Evolutionary conservation across 495 filamentous ascomycete genomes (phyloP).

Genomic region (Penicillium arizonense): DNA sequence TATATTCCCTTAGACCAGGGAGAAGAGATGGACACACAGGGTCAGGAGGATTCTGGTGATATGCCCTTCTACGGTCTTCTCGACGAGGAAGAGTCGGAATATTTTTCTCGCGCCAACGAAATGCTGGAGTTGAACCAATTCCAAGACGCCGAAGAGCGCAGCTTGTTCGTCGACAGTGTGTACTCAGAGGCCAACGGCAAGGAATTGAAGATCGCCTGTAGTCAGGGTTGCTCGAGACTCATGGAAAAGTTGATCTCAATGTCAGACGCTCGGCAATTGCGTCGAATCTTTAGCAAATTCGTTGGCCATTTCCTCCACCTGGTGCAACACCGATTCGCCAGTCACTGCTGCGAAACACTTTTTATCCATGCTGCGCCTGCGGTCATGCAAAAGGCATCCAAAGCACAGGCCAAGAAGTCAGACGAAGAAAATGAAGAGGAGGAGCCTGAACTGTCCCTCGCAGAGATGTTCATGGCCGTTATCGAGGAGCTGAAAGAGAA

Average conservation of each 20-base stretch:
- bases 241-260: slow-evolving; percentile 88
- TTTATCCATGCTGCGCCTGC: slow-evolving; percentile 79
- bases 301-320: slow-evolving; percentile 84
- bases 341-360: slow-evolving; percentile 93
- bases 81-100: slow-evolving; percentile 86
- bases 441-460: slow-evolving; percentile 61
- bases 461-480: slow-evolving; percentile 77
- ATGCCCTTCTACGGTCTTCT: slow-evolving; percentile 86
- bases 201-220: slow-evolving; percentile 92
- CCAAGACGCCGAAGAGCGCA: slow-evolving; percentile 69
- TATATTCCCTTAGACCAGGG: slow-evolving; percentile 37
- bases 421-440: slow-evolving; percentile 33
- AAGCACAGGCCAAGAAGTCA: slow-evolving; percentile 38
- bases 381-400: slow-evolving; percentile 59
- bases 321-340: slow-evolving; percentile 91
- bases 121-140: slow-evolving; percentile 88
- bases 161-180: slow-evolving; percentile 79
- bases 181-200: slow-evolving; percentile 85
- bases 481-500: slow-evolving; percentile 81
- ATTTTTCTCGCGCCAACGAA: slow-evolving; percentile 86
- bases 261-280: slow-evolving; percentile 77
- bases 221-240: slow-evolving; percentile 89
- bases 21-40: slow-evolving; percentile 13
- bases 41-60: slow-evolving; percentile 26
- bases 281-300: slow-evolving; percentile 79